Percentiles rank a stretch among this genome's conserved stretches.
These are phyloP conservation scores for Kappamyces sp. DNA, from an alignment of 192 early-diverging fungal species.

Conservation along the genomic window DNA sequence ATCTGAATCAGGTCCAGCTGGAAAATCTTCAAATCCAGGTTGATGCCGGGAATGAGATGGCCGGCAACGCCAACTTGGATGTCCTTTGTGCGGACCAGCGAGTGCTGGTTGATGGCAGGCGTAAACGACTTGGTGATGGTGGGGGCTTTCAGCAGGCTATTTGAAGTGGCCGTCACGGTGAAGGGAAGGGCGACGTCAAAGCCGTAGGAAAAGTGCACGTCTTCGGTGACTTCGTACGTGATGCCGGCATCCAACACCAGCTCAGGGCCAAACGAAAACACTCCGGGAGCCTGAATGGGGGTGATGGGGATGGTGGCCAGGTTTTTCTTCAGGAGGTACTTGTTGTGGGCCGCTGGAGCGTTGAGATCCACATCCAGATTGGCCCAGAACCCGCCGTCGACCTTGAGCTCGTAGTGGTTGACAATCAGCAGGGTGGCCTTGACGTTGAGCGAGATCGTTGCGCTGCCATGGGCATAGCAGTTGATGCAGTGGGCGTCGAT, in stretches of 20 bases:
- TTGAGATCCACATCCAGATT: constrained; percentile 13
- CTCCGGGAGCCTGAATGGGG: constrained; percentile 8
- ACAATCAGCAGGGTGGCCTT: constrained; percentile 9
- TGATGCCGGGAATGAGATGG: constrained; percentile 17
- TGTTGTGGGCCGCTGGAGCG: neutral
- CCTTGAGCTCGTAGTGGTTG: constrained; percentile 9
- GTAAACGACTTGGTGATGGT: neutral
- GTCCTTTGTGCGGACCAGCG: constrained; percentile 6
- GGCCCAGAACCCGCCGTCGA: constrained; percentile 14
- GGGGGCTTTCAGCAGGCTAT: constrained; percentile 13
- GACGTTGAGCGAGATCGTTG: constrained; percentile 3
- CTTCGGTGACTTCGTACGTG: constrained; percentile 6
- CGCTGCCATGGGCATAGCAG: constrained; percentile 14
- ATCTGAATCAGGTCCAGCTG: neutral
- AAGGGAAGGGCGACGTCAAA: constrained; percentile 12
- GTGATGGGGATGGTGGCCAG: neutral
- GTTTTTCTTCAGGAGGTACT: neutral
- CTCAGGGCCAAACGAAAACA: constrained; percentile 12
- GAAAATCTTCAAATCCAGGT: constrained; percentile 5
- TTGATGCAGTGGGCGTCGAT: constrained; percentile 9
- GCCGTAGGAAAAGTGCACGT: constrained; percentile 5
- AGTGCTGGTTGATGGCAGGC: neutral
- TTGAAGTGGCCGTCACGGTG: neutral
- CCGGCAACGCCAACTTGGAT: constrained; percentile 8
- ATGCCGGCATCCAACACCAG: constrained; percentile 9